phyloP scores from a whole-genome alignment of 2,329 filamentous ascomycete genomes.

The Monilinia polystroma region DNA sequence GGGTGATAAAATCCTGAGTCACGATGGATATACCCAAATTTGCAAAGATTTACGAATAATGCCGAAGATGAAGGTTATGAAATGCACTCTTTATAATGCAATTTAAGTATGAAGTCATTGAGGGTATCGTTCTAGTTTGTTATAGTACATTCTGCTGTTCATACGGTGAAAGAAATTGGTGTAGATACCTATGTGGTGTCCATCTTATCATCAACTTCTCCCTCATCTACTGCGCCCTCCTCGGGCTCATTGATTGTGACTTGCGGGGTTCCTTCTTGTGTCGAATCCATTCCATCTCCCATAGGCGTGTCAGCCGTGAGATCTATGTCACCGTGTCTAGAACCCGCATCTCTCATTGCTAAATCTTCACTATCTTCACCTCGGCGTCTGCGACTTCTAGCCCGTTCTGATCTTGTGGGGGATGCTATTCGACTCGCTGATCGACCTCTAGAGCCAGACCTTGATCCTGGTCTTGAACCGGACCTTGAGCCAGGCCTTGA shows the following conservation, averaged over 20 bases:
- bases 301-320: constrained; percentile 36
- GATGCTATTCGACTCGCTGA: constrained; percentile 43
- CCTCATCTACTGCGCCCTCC: constrained; percentile 40
- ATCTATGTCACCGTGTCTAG: constrained; percentile 43
- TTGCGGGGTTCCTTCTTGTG: constrained; percentile 45
- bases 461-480: constrained; percentile 41
- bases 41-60: constrained; percentile 8
- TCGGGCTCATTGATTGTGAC: constrained; percentile 51
- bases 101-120: neutral
- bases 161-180: constrained; percentile 20
- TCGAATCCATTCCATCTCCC: constrained; percentile 31
- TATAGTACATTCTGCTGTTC: constrained; percentile 37
- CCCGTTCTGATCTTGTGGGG: constrained; percentile 37
- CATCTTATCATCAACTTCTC: constrained; percentile 58
- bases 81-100: neutral
- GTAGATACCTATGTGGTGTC: constrained; percentile 51
- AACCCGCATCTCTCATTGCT: constrained; percentile 56
- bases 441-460: constrained; percentile 45
- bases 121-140: constrained; percentile 34
- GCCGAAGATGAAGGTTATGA: neutral
- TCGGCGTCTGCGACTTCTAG: constrained; percentile 19
- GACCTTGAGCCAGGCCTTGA: constrained; percentile 38
- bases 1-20: constrained; percentile 18
- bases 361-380: constrained; percentile 51
- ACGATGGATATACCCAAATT: constrained; percentile 14